These are phyloP conservation scores for Rhodomyrtus tomentosa DNA, from an alignment of 345 rosid species.

Conservation along the genomic window DNA sequence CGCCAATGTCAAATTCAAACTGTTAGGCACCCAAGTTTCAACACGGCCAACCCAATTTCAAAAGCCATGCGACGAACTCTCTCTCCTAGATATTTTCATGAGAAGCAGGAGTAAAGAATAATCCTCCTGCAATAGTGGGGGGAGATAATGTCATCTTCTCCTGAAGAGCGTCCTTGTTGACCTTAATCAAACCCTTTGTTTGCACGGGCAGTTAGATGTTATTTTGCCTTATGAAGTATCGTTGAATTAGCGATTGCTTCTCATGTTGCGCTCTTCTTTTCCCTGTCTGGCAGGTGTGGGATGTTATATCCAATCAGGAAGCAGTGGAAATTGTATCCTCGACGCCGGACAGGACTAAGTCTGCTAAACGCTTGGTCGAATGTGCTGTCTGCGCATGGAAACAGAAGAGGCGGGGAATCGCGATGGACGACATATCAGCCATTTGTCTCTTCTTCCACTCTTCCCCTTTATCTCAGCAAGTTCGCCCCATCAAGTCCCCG, in stretches of 20 bases:
- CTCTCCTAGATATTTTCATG: background rate
- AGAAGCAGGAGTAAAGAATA: background rate
- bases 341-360: constrained; percentile 36
- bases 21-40: background rate
- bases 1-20: background rate
- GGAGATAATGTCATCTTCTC: background rate
- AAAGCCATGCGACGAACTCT: background rate
- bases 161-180: background rate
- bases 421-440: constrained; percentile 91
- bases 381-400: constrained; percentile 65
- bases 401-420: constrained; percentile 60
- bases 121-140: background rate
- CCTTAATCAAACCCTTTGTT: background rate
- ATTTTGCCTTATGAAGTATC: background rate
- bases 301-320: constrained; percentile 79
- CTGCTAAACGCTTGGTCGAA: constrained; percentile 60
- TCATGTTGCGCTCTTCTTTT: background rate
- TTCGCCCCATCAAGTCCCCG: background rate
- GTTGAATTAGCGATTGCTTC: background rate
- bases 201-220: background rate
- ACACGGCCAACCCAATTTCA: background rate
- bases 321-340: constrained; percentile 69
- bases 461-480: background rate
- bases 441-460: constrained; percentile 79
- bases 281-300: constrained; percentile 58